Percentiles rank a stretch among this genome's conserved stretches.
Conservation (phyloP, 2,329 filamentous ascomycete species). For the Fusarium sterilihyphosum region DNA sequence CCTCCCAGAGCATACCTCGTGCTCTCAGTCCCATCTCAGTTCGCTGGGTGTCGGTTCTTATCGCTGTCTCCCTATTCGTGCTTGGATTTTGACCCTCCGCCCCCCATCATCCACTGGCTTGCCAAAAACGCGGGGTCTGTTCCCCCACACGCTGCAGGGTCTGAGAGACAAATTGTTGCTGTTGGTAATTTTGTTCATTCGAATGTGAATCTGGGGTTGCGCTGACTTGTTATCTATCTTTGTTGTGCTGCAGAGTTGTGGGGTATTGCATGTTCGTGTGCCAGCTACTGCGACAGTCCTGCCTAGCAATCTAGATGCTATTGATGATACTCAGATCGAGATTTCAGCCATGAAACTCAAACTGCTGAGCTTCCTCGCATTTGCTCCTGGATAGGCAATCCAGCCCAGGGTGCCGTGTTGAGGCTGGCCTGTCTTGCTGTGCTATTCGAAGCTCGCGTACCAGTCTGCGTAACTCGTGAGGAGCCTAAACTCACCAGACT, state of each 20-base stretch:
- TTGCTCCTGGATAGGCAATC: not conserved
- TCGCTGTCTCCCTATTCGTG: conserved; percentile 37
- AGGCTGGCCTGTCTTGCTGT: conserved; percentile 27
- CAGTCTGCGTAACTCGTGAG: conserved; percentile 11
- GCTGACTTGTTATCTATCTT: not conserved
- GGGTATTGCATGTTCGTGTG: not conserved
- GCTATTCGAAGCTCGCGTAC: not conserved
- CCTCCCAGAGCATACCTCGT: conserved; percentile 28
- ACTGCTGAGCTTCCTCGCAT: not conserved
- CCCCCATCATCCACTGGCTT: conserved; percentile 34
- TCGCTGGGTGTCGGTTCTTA: conserved; percentile 33
- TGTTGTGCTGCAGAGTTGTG: not conserved
- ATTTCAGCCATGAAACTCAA: conserved; percentile 20
- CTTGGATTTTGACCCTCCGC: conserved; percentile 29
- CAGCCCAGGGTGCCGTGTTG: conserved; percentile 10
- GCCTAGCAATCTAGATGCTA: not conserved
- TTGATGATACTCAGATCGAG: conserved; percentile 14
- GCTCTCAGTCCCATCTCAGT: conserved; percentile 28
- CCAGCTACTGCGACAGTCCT: conserved; percentile 3
- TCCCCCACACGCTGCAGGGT: conserved; percentile 40
- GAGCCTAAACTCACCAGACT: conserved; percentile 16
- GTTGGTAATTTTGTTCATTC: conserved; percentile 16
- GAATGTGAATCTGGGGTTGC: conserved; percentile 4
- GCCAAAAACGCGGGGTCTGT: conserved; percentile 43
- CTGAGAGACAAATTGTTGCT: conserved; percentile 16